Base-by-base conservation (phyloP, 495 filamentous ascomycete species). In the Alectoria sarmentosa region DNA sequence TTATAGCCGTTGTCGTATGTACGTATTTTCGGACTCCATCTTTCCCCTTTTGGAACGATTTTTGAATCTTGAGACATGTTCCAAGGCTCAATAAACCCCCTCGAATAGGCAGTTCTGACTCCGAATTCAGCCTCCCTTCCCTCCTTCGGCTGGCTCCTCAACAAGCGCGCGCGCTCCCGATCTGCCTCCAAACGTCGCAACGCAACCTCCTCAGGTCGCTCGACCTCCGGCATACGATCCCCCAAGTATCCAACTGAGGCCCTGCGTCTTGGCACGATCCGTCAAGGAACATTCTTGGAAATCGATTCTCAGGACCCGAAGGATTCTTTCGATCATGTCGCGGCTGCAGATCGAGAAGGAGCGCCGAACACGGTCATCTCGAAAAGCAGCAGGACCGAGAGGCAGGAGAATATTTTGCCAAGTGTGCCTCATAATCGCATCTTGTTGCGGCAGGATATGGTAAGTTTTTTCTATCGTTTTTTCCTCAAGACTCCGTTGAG, bases 41-140 rank as follows among this genome's bases (percentile, higher is more conserved):
- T n/a, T n/a, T n/a, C n/a, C n/a, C n/a, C n/a, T n/a, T n/a, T n/a
- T n/a, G n/a, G n/a, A n/a, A n/a, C n/a, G n/a, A n/a, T n/a, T n/a
- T n/a, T n/a, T n/a, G n/a, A n/a, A n/a, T n/a, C n/a, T n/a, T n/a
- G n/a, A n/a, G n/a, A n/a, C n/a, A n/a, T n/a, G n/a, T n/a, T n/a
- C n/a, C n/a, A n/a, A n/a, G n/a, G n/a, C n/a, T n/a, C n/a, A n/a
- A n/a, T n/a, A n/a, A n/a, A n/a, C n/a, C n/a, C n/a, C n/a, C n/a
- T n/a, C n/a, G n/a, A n/a, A n/a, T n/a, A n/a, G n/a, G n/a, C n/a
- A n/a, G n/a, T n/a, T n/a, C n/a, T n/a, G n/a, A n/a, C n/a, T n/a
- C n/a, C n/a, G n/a, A n/a, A n/a, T n/a, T n/a, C n/a, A n/a, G n/a
- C 67, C 60, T 69, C 38, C 23, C 61, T 67, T 1, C 67, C 65